Evolutionary conservation across 208 protist genomes (phyloP), one percentile per base, ranked within the genome.

Genomic region (Leishmania turanica): DNA sequence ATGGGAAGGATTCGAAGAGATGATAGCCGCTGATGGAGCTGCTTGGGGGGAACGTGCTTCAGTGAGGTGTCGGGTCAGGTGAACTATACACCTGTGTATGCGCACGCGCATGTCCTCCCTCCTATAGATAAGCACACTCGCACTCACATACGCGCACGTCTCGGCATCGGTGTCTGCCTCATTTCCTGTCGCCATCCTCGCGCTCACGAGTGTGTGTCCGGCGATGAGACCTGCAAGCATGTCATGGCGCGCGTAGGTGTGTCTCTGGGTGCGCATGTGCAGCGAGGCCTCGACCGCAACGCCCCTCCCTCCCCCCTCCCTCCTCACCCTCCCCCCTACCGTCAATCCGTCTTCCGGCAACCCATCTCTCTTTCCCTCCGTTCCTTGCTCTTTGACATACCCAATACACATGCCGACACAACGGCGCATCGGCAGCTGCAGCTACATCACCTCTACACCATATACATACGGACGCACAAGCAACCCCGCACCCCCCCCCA

Each of bases 391-490:
- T 8, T 40, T 49, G 31, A 7, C 47, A 6, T 37, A 47, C 37
- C 49, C 70, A 24, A 58, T 47, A 40, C 27, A 58, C 70, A 34
- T 24, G 54, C 70, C 27, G 24, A 24, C 31, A 58, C 70, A 72
- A 72, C 21, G 21, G 66, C 66, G 17, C 66, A 15, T 31, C 40
- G 24, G 11, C 66, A 49, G 24, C 66, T 72, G 66, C 66, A 68
- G 62, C 62, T 40, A 40, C 2, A 68, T 24, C 13, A 40, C 1
- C 4, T 40, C 31, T 31, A 40, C n/a, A 9, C 27, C 58, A 64
- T 15, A 64, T 64, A 70, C 68, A 72, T 17, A 72, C 40, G 24
- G 4, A 72, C 68, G 15, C 70, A 74, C 70, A 56, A 53, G 17
- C 47, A 34, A 34, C n/a, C 27, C 3, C 70, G 24, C 8, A n/a